Conservation (phyloP, 768 basidiomycete species). For the Cyathus striatus region DNA sequence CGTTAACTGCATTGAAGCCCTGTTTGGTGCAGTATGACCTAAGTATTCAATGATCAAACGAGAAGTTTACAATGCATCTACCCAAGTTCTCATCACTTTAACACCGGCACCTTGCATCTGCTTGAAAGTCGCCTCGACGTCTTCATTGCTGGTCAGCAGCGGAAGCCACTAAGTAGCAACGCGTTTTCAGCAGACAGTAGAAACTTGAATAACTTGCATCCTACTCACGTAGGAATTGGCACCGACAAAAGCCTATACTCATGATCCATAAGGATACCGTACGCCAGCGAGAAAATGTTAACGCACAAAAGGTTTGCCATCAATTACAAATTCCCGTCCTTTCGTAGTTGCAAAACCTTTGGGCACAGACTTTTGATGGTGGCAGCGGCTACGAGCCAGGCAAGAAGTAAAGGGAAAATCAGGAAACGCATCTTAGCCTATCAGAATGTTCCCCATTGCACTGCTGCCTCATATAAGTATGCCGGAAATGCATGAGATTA, state of each 20-base stretch:
- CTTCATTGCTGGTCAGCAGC: slow-evolving; percentile 37
- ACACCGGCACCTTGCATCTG: slow-evolving; percentile 43
- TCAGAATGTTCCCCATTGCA: no score
- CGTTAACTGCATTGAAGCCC: slow-evolving; percentile 41
- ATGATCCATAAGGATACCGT: background rate
- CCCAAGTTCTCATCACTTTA: slow-evolving; percentile 54
- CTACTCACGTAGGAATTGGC: slow-evolving; percentile 46
- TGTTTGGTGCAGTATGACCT: slow-evolving; percentile 10
- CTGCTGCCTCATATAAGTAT: no score
- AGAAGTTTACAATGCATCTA: slow-evolving; percentile 6
- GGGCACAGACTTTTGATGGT: slow-evolving; percentile 20
- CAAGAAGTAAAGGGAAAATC: slow-evolving; percentile 4
- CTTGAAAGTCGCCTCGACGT: slow-evolving; percentile 45
- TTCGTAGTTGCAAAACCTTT: slow-evolving; percentile 39
- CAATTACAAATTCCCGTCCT: slow-evolving; percentile 32
- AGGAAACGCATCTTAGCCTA: slow-evolving; percentile 1
- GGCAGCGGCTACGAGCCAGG: background rate
- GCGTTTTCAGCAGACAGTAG: background rate
- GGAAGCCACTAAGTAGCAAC: slow-evolving; percentile 42
- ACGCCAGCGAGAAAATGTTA: background rate
- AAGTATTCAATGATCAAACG: background rate
- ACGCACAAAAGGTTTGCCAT: slow-evolving; percentile 46
- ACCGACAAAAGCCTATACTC: slow-evolving; percentile 40
- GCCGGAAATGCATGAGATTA: no score
- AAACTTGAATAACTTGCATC: background rate